Conservation (phyloP, 2,329 filamentous ascomycete species). For the Dactylellina leptospora region DNA sequence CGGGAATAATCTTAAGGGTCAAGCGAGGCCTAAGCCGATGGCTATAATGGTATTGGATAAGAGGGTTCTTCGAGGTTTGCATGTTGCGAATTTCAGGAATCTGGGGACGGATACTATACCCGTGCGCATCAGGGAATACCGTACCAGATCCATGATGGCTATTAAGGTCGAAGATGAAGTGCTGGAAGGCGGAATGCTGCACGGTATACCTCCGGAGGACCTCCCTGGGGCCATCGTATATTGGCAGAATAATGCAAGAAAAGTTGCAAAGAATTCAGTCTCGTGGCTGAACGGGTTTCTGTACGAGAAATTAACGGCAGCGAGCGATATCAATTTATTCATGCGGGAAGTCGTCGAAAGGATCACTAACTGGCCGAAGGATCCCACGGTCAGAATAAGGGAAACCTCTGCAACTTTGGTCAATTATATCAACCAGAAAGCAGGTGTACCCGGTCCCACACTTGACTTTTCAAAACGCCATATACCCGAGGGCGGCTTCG, state of each 20-base stretch:
- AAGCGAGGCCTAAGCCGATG: neutral
- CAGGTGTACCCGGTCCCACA: neutral
- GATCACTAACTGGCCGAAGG: neutral
- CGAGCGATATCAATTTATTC: neutral
- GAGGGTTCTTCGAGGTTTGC: conserved; percentile 17
- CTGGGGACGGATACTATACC: neutral
- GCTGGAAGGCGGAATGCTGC: neutral
- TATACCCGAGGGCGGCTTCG: no score
- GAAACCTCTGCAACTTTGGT: neutral
- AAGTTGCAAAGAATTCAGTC: neutral
- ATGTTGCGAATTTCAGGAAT: conserved; percentile 15
- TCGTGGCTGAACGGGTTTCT: conserved; percentile 13
- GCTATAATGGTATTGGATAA: conserved; percentile 26
- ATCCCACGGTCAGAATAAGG: neutral
- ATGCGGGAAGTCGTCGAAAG: conserved; percentile 30
- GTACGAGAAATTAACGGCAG: conserved; percentile 19
- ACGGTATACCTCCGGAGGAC: neutral
- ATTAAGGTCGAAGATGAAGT: conserved; percentile 9
- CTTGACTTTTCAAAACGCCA: no score
- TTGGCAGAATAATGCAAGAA: conserved; percentile 2
- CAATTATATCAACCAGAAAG: neutral
- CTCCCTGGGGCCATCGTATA: conserved; percentile 23
- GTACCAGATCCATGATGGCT: neutral
- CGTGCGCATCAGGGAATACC: neutral
- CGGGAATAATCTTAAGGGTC: neutral